A percentile compares a stretch with the other conserved stretches of the same genome.
Evolutionary conservation across 495 filamentous ascomycete genomes (phyloP).

Genomic region (Daldinia grandis): DNA sequence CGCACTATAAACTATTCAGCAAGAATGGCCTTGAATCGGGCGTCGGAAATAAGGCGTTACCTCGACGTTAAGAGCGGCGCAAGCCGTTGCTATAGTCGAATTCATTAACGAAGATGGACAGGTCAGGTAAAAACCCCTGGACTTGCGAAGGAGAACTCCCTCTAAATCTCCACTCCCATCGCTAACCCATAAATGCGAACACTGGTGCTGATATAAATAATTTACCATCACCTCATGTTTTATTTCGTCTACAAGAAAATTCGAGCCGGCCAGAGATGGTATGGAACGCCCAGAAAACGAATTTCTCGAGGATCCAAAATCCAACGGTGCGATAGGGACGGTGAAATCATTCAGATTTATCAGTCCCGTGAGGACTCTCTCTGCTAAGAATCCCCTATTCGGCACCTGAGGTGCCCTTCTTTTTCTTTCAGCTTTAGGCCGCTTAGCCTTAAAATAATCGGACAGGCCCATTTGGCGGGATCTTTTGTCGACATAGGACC

Average conservation of each 20-base stretch:
- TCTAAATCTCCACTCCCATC: conserved; percentile 71
- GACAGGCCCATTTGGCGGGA: conserved; percentile 61
- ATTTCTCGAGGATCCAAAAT: conserved; percentile 58
- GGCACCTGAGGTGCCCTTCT: conserved; percentile 21
- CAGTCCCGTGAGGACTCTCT: conserved; percentile 33
- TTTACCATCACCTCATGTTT: conserved; percentile 87
- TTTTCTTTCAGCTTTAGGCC: conserved; percentile 46
- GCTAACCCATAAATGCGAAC: conserved; percentile 72
- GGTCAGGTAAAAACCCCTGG: conserved; percentile 70
- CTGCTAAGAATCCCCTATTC: conserved; percentile 32
- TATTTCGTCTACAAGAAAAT: conserved; percentile 75
- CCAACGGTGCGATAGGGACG: conserved; percentile 56
- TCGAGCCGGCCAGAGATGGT: conserved; percentile 60
- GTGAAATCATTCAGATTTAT: conserved; percentile 48
- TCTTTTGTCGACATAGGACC: too few species aligned
- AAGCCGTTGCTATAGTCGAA: conserved; percentile 67
- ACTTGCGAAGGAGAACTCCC: conserved; percentile 74
- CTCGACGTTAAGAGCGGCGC: conserved; percentile 73
- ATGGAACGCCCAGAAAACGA: conserved; percentile 58
- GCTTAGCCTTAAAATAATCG: conserved; percentile 67
- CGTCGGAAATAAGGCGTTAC: conserved; percentile 47
- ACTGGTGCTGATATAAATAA: conserved; percentile 81
- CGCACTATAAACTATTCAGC: conserved; percentile 58
- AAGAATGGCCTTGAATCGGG: neutral
- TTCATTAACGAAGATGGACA: conserved; percentile 69